Conservation (phyloP, 73 alveolate species). For the Tetrahymena elliotti region DNA sequence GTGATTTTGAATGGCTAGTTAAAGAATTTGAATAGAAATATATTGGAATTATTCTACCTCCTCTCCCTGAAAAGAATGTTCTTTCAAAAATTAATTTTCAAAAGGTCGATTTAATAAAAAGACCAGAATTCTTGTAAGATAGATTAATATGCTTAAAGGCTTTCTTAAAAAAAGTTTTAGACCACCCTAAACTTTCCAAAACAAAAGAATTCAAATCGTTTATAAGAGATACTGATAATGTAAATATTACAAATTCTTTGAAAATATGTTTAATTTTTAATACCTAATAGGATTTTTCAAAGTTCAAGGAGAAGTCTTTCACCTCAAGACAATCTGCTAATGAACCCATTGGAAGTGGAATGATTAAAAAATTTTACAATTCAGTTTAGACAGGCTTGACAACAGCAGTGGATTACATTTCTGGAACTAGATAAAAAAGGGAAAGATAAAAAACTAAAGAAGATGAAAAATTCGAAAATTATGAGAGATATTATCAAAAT, state of each 20-base stretch:
- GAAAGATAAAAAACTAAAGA: neutral
- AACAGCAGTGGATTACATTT: neutral
- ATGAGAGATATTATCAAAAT: neutral
- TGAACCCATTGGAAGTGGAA: neutral
- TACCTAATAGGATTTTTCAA: neutral
- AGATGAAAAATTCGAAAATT: neutral
- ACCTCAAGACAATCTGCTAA: neutral
- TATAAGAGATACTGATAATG: neutral
- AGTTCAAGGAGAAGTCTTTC: neutral
- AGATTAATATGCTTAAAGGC: neutral
- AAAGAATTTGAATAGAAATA: neutral
- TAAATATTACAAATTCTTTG: neutral
- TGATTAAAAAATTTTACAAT: neutral
- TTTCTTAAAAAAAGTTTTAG: neutral
- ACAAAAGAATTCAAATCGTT: neutral
- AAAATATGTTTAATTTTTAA: neutral
- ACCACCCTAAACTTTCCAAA: neutral
- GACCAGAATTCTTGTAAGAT: neutral
- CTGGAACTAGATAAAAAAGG: neutral
- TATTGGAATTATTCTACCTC: neutral
- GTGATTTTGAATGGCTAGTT: neutral
- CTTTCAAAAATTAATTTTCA: neutral
- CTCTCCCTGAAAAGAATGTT: neutral
- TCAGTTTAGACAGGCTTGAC: neutral
- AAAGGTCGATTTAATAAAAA: neutral